Evolutionary conservation across 129 eudicot species (phyloP).

Genomic region (Sambucus nigra): DNA sequence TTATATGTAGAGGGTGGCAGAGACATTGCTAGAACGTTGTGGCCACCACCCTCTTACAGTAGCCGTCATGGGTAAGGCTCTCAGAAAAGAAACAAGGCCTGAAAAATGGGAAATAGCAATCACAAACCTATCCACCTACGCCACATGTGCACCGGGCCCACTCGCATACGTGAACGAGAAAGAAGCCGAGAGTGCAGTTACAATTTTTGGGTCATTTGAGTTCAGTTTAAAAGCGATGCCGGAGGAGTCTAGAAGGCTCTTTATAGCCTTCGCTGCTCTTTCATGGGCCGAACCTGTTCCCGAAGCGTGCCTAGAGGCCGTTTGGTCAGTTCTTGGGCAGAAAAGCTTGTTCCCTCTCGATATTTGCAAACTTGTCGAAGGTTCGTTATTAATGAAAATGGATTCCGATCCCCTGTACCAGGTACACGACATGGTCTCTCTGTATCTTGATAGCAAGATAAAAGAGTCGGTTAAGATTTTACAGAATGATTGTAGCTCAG

Average conservation of each 20-base stretch:
- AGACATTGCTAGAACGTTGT: conserved; percentile 17
- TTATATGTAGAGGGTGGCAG: conserved; percentile 14
- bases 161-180: conserved; percentile 16
- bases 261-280: conserved; percentile 13
- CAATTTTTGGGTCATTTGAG: conserved; percentile 19
- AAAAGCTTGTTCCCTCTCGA: conserved; percentile 9
- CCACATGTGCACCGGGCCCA: conserved; percentile 22
- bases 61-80: conserved; percentile 19
- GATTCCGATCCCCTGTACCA: conserved; percentile 10
- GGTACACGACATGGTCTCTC: conserved; percentile 20
- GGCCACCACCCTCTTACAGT: conserved; percentile 20
- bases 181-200: conserved; percentile 13
- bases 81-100: conserved; percentile 15
- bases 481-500: conserved; percentile 4
- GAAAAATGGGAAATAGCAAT: conserved; percentile 21
- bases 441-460: conserved; percentile 15
- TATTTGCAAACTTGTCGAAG: conserved; percentile 18
- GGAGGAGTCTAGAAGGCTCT: conserved; percentile 12
- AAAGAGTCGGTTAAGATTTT: conserved; percentile 10
- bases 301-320: conserved; percentile 16
- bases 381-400: conserved; percentile 11
- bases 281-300: conserved; percentile 19
- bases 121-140: conserved; percentile 14
- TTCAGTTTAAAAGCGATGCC: conserved; percentile 18
- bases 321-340: conserved; percentile 13